Conservation (phyloP, 768 basidiomycete genomes). For the Gautieria morchelliformis region DNA sequence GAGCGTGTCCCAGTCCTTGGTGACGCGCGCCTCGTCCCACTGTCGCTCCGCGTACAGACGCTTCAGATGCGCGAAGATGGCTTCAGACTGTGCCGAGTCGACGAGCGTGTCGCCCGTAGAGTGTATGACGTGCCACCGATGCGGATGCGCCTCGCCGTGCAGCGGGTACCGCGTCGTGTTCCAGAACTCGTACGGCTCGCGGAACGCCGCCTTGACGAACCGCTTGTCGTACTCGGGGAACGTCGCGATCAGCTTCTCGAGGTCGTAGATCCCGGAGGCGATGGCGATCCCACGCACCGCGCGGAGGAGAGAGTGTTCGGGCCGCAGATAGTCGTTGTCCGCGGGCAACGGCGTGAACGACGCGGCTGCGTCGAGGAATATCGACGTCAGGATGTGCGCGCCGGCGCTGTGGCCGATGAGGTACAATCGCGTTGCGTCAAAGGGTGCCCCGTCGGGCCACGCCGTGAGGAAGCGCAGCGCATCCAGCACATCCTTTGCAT, state of each 20-base stretch:
- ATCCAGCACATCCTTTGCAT: slow-evolving; percentile 53
- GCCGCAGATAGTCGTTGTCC: slow-evolving; percentile 12
- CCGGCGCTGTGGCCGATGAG: slow-evolving; percentile 75
- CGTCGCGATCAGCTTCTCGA: slow-evolving; percentile 49
- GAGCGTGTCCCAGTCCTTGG: slow-evolving; percentile 3
- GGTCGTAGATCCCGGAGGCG: slow-evolving; percentile 74
- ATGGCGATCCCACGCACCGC: slow-evolving; percentile 46
- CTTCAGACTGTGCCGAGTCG: slow-evolving; percentile 49
- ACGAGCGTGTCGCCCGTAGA: slow-evolving; percentile 65
- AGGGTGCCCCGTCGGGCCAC: slow-evolving; percentile 32
- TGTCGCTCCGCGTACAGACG: slow-evolving; percentile 21
- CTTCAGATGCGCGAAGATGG: slow-evolving; percentile 47
- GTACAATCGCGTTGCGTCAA: slow-evolving; percentile 36
- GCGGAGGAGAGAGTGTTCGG: slow-evolving; percentile 23
- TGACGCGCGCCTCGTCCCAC: too few species aligned
- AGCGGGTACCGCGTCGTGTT: slow-evolving; percentile 35
- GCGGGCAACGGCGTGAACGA: slow-evolving; percentile 38
- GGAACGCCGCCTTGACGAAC: slow-evolving; percentile 65
- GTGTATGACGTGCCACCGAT: slow-evolving; percentile 67
- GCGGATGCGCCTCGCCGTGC: slow-evolving; percentile 24
- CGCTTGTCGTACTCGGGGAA: slow-evolving; percentile 61
- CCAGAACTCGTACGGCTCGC: slow-evolving; percentile 39
- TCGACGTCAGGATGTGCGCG: slow-evolving; percentile 68
- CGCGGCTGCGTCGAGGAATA: slow-evolving; percentile 47
- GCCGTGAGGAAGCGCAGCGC: slow-evolving; percentile 49